Evolutionary conservation across 2,329 filamentous ascomycete genomes (phyloP), one percentile per base, ranked within the genome.

Genomic region (Albifimbria verrucaria): DNA sequence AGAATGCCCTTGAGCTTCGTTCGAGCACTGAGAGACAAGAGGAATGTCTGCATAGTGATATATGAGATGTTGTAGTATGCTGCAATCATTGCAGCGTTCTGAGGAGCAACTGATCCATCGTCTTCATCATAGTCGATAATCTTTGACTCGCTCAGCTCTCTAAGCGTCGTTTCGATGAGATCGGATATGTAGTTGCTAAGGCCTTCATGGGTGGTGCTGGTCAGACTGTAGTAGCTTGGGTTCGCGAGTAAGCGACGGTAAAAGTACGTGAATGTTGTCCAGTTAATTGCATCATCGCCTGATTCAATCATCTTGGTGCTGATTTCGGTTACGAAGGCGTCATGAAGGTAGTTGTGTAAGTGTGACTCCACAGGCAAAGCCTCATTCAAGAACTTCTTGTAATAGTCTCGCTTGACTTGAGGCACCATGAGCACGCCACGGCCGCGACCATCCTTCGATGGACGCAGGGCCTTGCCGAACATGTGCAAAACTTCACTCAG

Each of bases 11-110:
- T 99, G 59, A 99, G 84, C 77, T 96, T 97, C 4, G 92, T 97
- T 61, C 88, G 88, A 42, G 86, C 86, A 52, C 85, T 92, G 46
- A 99, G 81, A 15, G 94, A 99, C 52, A 99, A 79, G 49, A 99
- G 78, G 79, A 99, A 93, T 0, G 94, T 99, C 74, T 99, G 93
- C 92, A 99, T 99, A 3, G 94, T 99, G 70, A 96, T 90, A 75
- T 97, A 97, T 6, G 93, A 97, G 66, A 99, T 96, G 72, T 97
- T 97, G 81, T 99, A 99, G 79, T 99, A 97, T 1, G 94, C 92
- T 10, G 90, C 92, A 66, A 99, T 97, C 90, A 97, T 97, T 60
- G 94, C 94, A 2, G 93, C 89, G 70, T 99, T 97, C 63, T 96
- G 83, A 15, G 94, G 92, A 18, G 89, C 83, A 44, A 97, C 87